A percentile compares a stretch with the other conserved stretches of the same genome.
Evolutionary conservation across 2,329 filamentous ascomycete genomes (phyloP).

Genomic region (Fusarium goolgardi): DNA sequence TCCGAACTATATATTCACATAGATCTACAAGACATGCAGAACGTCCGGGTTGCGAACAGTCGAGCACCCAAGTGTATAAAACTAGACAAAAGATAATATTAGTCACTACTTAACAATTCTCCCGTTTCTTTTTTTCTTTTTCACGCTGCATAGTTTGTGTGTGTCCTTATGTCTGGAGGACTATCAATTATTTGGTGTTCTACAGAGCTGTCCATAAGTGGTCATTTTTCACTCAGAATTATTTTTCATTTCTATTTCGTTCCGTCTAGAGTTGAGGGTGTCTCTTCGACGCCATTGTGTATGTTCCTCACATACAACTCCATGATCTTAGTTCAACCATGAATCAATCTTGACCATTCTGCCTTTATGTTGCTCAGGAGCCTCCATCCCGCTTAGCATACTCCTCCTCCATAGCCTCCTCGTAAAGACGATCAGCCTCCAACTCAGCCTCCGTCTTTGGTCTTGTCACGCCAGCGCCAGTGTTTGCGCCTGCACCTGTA

Average conservation of each 20-base stretch:
- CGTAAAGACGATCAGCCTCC: conserved; percentile 62
- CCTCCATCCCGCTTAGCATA: conserved; percentile 67
- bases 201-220: neutral
- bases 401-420: conserved; percentile 66
- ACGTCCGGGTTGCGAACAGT: neutral
- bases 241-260: neutral
- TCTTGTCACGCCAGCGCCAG: conserved; percentile 60
- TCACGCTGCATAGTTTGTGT: neutral
- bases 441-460: conserved; percentile 62
- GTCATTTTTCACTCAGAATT: neutral
- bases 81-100: neutral
- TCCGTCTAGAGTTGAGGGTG: conserved; percentile 1
- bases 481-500: conserved; percentile 61
- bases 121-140: no score
- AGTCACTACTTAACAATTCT: neutral
- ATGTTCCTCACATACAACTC: neutral
- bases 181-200: neutral
- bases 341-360: no score
- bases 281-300: neutral
- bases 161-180: neutral
- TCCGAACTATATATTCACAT: neutral
- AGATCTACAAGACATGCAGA: neutral
- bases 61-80: neutral
- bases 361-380: conserved; percentile 35
- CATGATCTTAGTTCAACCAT: neutral